Percentiles rank a stretch among this genome's conserved stretches.
Evolutionary conservation across 1,284 basidiomycete species (phyloP).

Genomic region (Ceratobasidium sp.): DNA sequence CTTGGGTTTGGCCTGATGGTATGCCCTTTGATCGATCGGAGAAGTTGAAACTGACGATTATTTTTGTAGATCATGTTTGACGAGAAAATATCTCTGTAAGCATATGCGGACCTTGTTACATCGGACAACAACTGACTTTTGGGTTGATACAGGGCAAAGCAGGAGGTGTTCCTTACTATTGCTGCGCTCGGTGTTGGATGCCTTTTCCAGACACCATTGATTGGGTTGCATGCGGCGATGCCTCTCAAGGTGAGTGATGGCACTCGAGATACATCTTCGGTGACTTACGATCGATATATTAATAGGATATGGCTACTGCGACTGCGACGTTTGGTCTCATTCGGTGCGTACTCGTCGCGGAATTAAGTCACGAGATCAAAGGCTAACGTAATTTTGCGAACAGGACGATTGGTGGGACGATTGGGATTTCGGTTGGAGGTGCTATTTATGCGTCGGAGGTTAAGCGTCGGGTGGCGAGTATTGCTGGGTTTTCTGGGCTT

Average conservation of each 20-base stretch:
- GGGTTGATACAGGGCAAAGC: conserved; percentile 44
- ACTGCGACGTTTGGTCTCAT: conserved; percentile 54
- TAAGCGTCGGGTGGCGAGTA: conserved; percentile 45
- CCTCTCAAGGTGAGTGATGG: conserved; percentile 49
- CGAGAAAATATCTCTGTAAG: conserved; percentile 34
- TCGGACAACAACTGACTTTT: neutral
- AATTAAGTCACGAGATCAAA: neutral
- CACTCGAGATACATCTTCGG: no score
- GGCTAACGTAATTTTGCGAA: neutral
- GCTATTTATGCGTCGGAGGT: conserved; percentile 53
- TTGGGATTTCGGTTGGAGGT: conserved; percentile 54
- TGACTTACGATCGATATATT: no score
- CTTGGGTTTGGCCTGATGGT: conserved; percentile 54
- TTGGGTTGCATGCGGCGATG: conserved; percentile 54
- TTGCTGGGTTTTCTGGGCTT: conserved; percentile 49
- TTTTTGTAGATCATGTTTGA: conserved; percentile 33
- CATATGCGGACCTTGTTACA: neutral
- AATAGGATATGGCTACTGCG: conserved; percentile 53
- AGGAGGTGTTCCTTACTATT: conserved; percentile 47
- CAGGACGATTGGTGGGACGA: conserved; percentile 54
- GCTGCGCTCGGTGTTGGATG: conserved; percentile 49
- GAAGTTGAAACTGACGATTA: neutral
- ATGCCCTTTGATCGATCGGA: neutral
- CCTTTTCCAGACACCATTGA: conserved; percentile 50
- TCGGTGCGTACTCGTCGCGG: conserved; percentile 37